A percentile compares a stretch with the other conserved stretches of the same genome.
These are phyloP conservation scores for Cladosporium sp. DNA, from an alignment of 2,329 filamentous ascomycete genomes.

Conservation along the genomic window DNA sequence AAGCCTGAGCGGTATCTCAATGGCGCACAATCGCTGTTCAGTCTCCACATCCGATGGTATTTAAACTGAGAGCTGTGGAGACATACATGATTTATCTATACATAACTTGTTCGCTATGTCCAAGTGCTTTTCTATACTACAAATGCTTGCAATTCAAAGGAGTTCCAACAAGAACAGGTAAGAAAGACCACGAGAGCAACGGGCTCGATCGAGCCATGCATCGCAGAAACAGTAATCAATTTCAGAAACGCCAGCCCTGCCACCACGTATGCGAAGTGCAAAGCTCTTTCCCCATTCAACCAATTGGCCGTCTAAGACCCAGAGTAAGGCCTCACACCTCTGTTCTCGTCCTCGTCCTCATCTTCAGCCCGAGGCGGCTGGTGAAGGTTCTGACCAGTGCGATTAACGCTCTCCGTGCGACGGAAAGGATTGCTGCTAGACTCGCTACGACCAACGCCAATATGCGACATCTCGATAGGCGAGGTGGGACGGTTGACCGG, in stretches of 20 bases:
- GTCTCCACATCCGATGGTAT: neutral
- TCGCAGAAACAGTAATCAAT: neutral
- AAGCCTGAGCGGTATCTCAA: neutral
- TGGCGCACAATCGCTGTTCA: neutral
- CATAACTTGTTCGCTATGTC: neutral
- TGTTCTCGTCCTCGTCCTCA: conserved; percentile 25
- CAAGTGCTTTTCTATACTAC: neutral
- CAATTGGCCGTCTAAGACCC: conserved; percentile 23
- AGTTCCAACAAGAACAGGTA: neutral
- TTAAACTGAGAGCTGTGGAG: neutral
- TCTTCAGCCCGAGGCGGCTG: conserved; percentile 19
- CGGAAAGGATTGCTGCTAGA: conserved; percentile 28
- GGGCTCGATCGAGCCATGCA: conserved; percentile 9
- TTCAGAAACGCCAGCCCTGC: neutral
- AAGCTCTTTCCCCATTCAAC: neutral
- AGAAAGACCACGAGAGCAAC: conserved; percentile 9
- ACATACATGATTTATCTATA: neutral
- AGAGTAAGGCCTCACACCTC: conserved; percentile 24
- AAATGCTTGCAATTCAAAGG: neutral
- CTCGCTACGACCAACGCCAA: conserved; percentile 21
- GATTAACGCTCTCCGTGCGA: conserved; percentile 17
- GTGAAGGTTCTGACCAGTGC: neutral
- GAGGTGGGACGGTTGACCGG: conserved; percentile 6
- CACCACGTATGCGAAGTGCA: neutral
- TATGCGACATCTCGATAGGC: conserved; percentile 27